These are phyloP conservation scores for Drechslerella dactyloides DNA, from an alignment of 2,329 filamentous ascomycete species.

Conservation along the genomic window DNA sequence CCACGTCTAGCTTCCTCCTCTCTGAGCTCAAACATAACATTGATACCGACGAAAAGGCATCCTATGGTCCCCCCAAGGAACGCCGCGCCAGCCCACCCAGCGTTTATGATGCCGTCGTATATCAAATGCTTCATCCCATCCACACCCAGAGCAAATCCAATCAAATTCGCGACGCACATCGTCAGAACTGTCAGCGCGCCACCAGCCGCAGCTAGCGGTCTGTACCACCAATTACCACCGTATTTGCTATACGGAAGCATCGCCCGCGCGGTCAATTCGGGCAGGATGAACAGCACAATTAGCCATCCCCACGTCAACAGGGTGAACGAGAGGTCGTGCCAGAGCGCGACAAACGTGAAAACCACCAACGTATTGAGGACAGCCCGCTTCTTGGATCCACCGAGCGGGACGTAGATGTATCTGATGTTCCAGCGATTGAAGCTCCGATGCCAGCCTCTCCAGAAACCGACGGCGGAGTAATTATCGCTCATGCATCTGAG, in stretches of 20 bases:
- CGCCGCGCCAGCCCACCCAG: constrained; percentile 63
- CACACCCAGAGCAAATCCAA: constrained; percentile 90
- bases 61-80: constrained; percentile 75
- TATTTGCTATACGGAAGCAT: constrained; percentile 78
- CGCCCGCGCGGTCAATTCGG: constrained; percentile 75
- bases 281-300: constrained; percentile 89
- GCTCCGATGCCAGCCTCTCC: constrained; percentile 93
- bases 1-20: constrained; percentile 83
- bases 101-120: constrained; percentile 48
- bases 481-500: constrained; percentile 95
- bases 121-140: constrained; percentile 74
- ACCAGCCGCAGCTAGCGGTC: constrained; percentile 79
- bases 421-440: constrained; percentile 95
- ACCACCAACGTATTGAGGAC: constrained; percentile 79
- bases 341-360: constrained; percentile 96
- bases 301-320: constrained; percentile 97
- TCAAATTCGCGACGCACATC: constrained; percentile 95
- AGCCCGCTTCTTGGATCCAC: constrained; percentile 70
- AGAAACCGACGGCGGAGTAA: constrained; percentile 87
- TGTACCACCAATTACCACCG: constrained; percentile 73
- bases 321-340: constrained; percentile 94
- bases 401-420: constrained; percentile 91
- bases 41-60: constrained; percentile 81
- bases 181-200: constrained; percentile 84
- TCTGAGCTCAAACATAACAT: constrained; percentile 95